phyloP scores from a whole-genome alignment of 345 rosid species.

The Aurinia saxatilis region DNA sequence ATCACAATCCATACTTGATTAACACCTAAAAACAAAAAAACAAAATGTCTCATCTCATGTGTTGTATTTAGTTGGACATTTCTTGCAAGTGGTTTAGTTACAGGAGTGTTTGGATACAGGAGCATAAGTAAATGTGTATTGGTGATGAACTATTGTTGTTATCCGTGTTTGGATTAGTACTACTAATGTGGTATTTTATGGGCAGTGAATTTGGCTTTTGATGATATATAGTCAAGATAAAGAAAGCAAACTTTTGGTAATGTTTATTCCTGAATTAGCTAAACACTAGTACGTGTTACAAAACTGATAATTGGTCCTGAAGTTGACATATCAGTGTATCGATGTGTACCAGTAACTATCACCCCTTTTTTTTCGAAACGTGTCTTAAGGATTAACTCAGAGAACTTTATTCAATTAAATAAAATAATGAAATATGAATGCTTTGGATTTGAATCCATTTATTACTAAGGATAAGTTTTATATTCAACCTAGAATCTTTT shows the following conservation, averaged over 20 bases:
- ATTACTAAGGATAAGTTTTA: not conserved
- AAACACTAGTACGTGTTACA: slow-evolving; percentile 14
- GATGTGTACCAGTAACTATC: no score
- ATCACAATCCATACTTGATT: no score
- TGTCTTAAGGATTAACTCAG: not conserved
- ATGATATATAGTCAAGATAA: not conserved
- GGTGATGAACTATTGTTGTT: not conserved
- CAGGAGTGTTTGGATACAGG: slow-evolving; percentile 1
- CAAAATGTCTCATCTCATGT: no score
- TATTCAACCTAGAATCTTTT: not conserved
- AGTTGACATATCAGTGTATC: not conserved
- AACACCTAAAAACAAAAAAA: no score
- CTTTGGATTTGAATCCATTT: slow-evolving; percentile 1
- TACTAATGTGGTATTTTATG: not conserved
- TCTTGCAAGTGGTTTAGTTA: no score
- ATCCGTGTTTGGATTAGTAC: not conserved
- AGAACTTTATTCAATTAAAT: not conserved
- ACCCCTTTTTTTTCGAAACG: not conserved
- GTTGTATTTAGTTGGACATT: not conserved
- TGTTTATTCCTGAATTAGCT: slow-evolving; percentile 3
- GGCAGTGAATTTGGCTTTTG: not conserved
- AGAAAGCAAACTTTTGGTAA: not conserved
- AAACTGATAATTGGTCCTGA: not conserved
- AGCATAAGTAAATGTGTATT: not conserved
- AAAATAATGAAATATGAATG: not conserved